Base-by-base conservation (phyloP, 1,284 basidiomycete genomes). In the Puccinia hordei region DNA sequence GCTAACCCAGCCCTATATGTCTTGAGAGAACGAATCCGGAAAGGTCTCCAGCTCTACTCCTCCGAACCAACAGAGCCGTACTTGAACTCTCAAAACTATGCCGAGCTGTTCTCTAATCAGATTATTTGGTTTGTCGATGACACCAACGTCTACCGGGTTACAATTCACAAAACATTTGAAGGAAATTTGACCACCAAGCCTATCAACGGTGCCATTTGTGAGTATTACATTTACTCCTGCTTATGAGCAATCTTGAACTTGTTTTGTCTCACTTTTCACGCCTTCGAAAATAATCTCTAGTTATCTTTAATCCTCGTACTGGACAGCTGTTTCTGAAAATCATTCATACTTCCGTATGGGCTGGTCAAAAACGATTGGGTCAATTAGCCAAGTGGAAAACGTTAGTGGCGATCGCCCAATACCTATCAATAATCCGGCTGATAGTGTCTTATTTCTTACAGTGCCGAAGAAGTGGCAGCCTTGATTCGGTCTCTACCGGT, bases 91-190 rank as follows among this genome's bases (percentile, higher is more conserved):
- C 86, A 92, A 89, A 98, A 98, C 87, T 95, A 98, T 86, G 96
- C 95, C 4, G 95, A 98, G 87, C 87, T 98, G 68, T 98, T 98
- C 89, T 95, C 93, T n/a, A 99, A 99, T 87, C 96, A 98, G 86
- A 96, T 99, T 86, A 98, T 99, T 83, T 99, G 96, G 97, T 98
- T 99, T 85, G 95, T 99, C 82, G 97, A 99, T 85, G 97, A 99
- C 86, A 99, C 97, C 65, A 98, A 99, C 84, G 97, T 99, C 35
- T 99, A 99, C 87, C 94, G 97, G 83, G 97, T 99, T 80, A 99
- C 96, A 10, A 99, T 99, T 85, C 97, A 99, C 89, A 98, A 98
- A 88, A 99, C 96, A 9, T 99, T 99, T 86, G 97, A 99, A 88
- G 97, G 95, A 85, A 99, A 99, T 87, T 90, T 98, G 90, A 99